These are phyloP conservation scores for Diacronema lutheri DNA, from an alignment of 78 protist species.

Conservation along the genomic window DNA sequence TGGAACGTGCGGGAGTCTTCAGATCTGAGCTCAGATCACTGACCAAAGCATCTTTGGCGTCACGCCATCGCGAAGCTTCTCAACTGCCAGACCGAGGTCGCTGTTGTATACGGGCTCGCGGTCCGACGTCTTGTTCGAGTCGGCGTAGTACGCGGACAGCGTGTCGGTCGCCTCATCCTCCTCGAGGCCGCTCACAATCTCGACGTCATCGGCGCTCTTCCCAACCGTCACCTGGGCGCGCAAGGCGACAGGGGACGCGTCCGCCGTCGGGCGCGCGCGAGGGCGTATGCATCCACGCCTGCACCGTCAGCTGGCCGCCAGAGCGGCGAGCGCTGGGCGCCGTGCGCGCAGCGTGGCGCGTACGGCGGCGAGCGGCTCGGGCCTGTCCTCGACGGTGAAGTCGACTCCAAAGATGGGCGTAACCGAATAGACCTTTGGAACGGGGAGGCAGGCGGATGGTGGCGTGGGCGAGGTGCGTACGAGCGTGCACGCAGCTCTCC, in stretches of 20 bases:
- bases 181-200: conserved; percentile 25
- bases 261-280: neutral
- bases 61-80: conserved; percentile 35
- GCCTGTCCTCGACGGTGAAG: conserved; percentile 16
- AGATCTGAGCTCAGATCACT: neutral
- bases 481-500: too few species aligned
- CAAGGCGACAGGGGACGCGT: neutral
- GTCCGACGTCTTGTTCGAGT: neutral
- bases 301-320: neutral
- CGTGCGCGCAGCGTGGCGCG: neutral
- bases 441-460: too few species aligned
- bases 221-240: conserved; percentile 15
- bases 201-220: conserved; percentile 24
- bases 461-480: too few species aligned
- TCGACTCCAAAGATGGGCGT: conserved; percentile 60
- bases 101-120: conserved; percentile 16
- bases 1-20: too few species aligned
- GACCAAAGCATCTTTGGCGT: conserved; percentile 38
- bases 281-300: neutral
- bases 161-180: neutral
- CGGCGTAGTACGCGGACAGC: conserved; percentile 7
- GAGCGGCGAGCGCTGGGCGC: neutral
- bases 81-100: conserved; percentile 65
- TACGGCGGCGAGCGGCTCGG: neutral
- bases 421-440: conserved; percentile 17